phyloP scores from a whole-genome alignment of 1,284 basidiomycete genomes.

The Amylostereum areolatum region DNA sequence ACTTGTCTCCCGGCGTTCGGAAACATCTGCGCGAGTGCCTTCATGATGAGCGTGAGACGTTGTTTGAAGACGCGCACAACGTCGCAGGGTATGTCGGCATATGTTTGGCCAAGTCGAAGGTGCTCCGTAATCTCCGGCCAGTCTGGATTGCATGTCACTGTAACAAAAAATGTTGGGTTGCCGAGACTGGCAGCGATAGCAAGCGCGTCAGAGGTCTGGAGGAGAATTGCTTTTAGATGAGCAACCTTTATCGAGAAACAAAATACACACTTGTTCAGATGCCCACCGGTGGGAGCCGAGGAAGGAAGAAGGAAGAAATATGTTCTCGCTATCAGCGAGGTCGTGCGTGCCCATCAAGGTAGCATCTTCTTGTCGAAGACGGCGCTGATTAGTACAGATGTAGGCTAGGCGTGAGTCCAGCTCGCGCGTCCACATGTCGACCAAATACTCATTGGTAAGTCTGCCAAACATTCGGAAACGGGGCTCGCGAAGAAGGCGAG shows the following conservation, averaged over 20 bases:
- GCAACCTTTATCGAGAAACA: no score
- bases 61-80: slow-evolving; percentile 28
- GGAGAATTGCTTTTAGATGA: no score
- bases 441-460: slow-evolving; percentile 27
- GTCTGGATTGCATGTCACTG: slow-evolving; percentile 31
- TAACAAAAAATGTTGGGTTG: slow-evolving; percentile 30
- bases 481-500: slow-evolving; percentile 18
- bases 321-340: slow-evolving; percentile 14
- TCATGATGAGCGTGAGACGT: slow-evolving; percentile 17
- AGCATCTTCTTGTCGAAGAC: slow-evolving; percentile 18
- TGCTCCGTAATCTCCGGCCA: slow-evolving; percentile 29
- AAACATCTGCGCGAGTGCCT: slow-evolving; percentile 21
- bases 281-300: slow-evolving; percentile 26
- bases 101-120: slow-evolving; percentile 24
- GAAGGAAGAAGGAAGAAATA: slow-evolving; percentile 29
- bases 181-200: slow-evolving; percentile 24
- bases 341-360: slow-evolving; percentile 13
- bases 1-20: slow-evolving; percentile 13
- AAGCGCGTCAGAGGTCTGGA: slow-evolving; percentile 29
- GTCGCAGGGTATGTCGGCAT: slow-evolving; percentile 26
- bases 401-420: slow-evolving; percentile 25
- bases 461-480: slow-evolving; percentile 28
- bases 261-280: slow-evolving; percentile 27
- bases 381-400: slow-evolving; percentile 23
- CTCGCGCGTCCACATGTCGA: slow-evolving; percentile 31